Percentiles rank a stretch among this genome's conserved stretches.
Conservation (phyloP, 768 basidiomycete genomes). For the Hirschioporus abietinus region DNA sequence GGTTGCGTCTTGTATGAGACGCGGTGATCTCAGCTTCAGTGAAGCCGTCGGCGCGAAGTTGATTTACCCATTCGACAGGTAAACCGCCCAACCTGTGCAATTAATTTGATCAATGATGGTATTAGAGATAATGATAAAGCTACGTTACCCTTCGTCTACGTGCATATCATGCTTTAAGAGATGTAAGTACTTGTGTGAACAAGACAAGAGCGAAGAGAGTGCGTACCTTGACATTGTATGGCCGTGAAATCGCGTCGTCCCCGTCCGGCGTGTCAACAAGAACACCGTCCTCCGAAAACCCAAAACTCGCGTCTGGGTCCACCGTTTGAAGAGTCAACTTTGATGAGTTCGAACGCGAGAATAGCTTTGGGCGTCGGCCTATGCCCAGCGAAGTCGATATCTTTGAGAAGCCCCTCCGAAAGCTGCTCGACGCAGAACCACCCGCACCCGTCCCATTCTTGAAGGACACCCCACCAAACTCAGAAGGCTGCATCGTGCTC, state of each 20-base stretch:
- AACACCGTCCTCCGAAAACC: neutral
- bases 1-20: constrained; percentile 1
- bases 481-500: neutral
- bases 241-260: constrained; percentile 2
- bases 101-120: neutral
- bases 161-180: neutral
- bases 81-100: neutral
- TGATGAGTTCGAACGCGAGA: neutral
- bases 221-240: constrained; percentile 3
- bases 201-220: neutral
- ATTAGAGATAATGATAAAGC: neutral
- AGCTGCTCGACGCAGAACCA: neutral
- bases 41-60: neutral
- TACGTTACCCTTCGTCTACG: constrained; percentile 1
- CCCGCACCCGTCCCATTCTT: neutral
- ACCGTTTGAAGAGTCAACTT: neutral
- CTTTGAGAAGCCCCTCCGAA: constrained; percentile 2
- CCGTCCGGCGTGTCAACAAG: neutral
- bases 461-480: neutral
- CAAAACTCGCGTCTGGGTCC: neutral
- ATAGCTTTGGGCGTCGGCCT: neutral
- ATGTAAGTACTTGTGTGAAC: neutral
- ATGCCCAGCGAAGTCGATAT: neutral
- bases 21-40: neutral
- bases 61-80: neutral